These are phyloP conservation scores for Candida krabiensis DNA, from an alignment of 805 yeast species.

Conservation along the genomic window DNA sequence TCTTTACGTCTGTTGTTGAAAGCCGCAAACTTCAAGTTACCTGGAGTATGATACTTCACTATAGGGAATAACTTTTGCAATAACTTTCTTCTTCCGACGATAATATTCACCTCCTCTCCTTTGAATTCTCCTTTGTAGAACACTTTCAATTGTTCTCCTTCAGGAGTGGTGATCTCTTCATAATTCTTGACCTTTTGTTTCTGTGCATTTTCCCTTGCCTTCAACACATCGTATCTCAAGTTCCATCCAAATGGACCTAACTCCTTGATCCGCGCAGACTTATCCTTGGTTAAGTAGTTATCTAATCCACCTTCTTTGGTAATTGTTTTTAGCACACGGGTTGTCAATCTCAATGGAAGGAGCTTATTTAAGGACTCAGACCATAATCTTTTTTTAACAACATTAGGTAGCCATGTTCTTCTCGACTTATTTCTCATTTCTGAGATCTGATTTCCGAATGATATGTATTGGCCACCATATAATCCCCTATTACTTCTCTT, in stretches of 20 bases:
- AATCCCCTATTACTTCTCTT: conserved; percentile 87
- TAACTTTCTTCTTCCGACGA: conserved; percentile 65
- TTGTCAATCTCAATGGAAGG: conserved; percentile 62
- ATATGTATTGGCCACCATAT: conserved; percentile 84
- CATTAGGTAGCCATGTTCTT: conserved; percentile 79
- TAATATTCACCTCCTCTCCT: conserved; percentile 47
- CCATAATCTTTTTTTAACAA: conserved; percentile 75
- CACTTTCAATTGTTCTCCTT: conserved; percentile 38
- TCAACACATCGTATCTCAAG: conserved; percentile 72
- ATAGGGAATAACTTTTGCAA: conserved; percentile 53
- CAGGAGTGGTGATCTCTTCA: conserved; percentile 31
- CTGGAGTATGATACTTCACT: conserved; percentile 43
- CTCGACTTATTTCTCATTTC: conserved; percentile 72
- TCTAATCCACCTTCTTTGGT: conserved; percentile 96
- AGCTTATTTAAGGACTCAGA: conserved; percentile 69
- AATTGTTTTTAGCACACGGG: conserved; percentile 82
- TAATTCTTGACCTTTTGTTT: conserved; percentile 36
- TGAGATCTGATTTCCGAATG: conserved; percentile 74
- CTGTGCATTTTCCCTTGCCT: conserved; percentile 41
- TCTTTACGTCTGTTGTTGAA: conserved; percentile 48
- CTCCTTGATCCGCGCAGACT: conserved; percentile 86
- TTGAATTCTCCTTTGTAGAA: conserved; percentile 46
- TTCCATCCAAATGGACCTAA: conserved; percentile 93
- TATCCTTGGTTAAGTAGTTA: conserved; percentile 81
- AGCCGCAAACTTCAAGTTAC: conserved; percentile 43